Evolutionary conservation across 2,329 filamentous ascomycete genomes (phyloP), one percentile per base, ranked within the genome.

Genomic region (Phyllosticta citribraziliensis): DNA sequence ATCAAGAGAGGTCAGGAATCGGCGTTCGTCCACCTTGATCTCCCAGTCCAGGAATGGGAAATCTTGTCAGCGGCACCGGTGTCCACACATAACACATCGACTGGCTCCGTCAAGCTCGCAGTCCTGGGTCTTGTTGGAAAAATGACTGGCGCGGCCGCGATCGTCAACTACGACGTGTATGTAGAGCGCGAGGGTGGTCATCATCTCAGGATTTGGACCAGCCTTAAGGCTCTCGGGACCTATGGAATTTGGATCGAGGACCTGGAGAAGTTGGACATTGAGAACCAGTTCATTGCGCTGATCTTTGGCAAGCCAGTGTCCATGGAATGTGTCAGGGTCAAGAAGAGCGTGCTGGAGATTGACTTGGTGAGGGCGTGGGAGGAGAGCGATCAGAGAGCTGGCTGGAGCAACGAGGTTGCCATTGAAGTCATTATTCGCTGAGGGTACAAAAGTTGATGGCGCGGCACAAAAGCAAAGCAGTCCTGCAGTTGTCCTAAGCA

Each of bases 131-230:
- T 97, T 1, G 65, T 96, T 3, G 88, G 83, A 2, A 96, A 97
- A 73, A 96, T 97, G 89, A 91, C 91, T 0, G 93, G 91, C 0
- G 85, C 87, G 0, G 91, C 90, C 1, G 91, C 91, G 0, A 81
- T 96, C 8, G 77, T 87, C 1, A 80, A 78, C 47, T 86, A 78
- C n/a, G 79, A 82, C 27, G 80, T 86, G 53, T 81, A 80, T 35
- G 70, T 86, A 66, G 74, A 81, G 40, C 47, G 55, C 14, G 55
- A 77, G 80, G 8, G 64, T 63, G 3, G 86, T 84, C 61, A 84
- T 85, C 77, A 84, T 17, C 75, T 94, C 20, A 74, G 84, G 8
- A 74, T 95, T 12, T 84, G 85, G 67, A 83, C 88, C 1, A 83
- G 81, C 14, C 70, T 97, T 52, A 97, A 96, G 71, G 91, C 91